Evolutionary conservation across 805 yeast genomes (phyloP), one percentile per base, ranked within the genome.

Genomic region (Clavispora asparagi): DNA sequence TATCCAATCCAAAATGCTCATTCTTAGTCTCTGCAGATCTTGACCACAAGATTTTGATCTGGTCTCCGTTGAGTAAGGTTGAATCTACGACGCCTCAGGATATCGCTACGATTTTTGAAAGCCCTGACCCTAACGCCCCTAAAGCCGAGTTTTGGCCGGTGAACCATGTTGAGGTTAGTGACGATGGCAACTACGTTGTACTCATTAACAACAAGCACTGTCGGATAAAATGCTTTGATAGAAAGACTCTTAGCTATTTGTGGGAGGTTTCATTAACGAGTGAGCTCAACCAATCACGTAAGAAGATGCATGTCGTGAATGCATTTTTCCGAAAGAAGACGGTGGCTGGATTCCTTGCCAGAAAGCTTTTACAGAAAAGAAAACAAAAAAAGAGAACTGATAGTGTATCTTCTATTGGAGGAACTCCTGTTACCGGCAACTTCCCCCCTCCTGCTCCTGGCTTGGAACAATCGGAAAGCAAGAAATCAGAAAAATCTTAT

Each of bases 11-110:
- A 17, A 67, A 77, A 12, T 73, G 80, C 43, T 81, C 88, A 3
- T 83, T 85, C 55, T 72, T 86, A 23, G 81, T 87, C 0, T 75
- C 86, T 1, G 76, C 85, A 26, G 92, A 91, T 4, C 67, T 88
- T 58, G 95, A 87, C 55, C 90, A 85, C 54, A 78, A 74, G 48
- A 73, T 87, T 4, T 61, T 80, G 29, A 78, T 87, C 10, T 87
- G 95, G 95, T 83, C 87, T 0, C 90, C 90, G 4, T 59, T 82
- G 45, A 30, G 50, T 9, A 62, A 59, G 17, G 40, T 49, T 16
- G 36, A 44, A 8, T 40, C 39, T 3, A 49, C 52, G 0, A 28
- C 23, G 6, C 69, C 71, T 1, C 54, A 62, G 1, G 55, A 62
- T 33, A 56, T 68, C 8, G 45, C 67, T 0, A 60, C 86, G 73